Conservation (phyloP, 192 early-diverging fungal genomes). For the Coemansia sp. region DNA sequence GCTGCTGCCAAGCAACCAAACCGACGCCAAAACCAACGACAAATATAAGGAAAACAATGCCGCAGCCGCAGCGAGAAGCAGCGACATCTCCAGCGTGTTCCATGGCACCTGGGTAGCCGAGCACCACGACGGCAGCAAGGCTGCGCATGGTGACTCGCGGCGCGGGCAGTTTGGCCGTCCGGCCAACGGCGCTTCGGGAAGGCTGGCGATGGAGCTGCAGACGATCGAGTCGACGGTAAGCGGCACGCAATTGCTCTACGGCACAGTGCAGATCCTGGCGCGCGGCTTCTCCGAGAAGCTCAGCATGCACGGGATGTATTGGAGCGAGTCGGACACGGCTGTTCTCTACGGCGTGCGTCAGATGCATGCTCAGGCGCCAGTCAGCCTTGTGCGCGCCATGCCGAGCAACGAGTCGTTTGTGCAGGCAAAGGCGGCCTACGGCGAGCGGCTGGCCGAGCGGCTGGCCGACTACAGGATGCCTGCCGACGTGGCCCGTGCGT, state of each 20-base stretch:
- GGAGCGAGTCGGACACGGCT: conserved; percentile 18
- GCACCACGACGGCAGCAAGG: conserved; percentile 4
- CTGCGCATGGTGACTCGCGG: conserved; percentile 1
- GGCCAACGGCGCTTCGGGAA: conserved; percentile 9
- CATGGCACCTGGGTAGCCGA: conserved; percentile 21
- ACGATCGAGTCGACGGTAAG: neutral
- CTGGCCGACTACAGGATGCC: conserved; percentile 18
- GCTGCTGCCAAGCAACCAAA: neutral
- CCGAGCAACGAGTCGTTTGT: conserved; percentile 20
- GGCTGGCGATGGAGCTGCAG: conserved; percentile 20
- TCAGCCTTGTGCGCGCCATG: conserved; percentile 25
- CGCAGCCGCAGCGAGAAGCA: neutral
- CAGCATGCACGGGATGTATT: conserved; percentile 31
- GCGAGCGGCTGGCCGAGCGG: conserved; percentile 10
- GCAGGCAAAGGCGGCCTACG: conserved; percentile 17
- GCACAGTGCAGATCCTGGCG: conserved; percentile 10
- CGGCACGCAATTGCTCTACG: conserved; percentile 17
- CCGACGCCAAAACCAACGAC: too few relatives aligned
- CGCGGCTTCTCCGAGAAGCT: conserved; percentile 6
- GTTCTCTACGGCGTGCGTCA: conserved; percentile 23
- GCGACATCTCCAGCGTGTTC: conserved; percentile 21
- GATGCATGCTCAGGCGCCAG: conserved; percentile 17
- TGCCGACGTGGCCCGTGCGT: conserved; percentile 19
- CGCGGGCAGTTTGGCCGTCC: conserved; percentile 17
- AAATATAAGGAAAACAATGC: neutral